Percentiles rank a stretch among this genome's conserved stretches.
phyloP scores from a whole-genome alignment of 208 protist species.

The Borovskyia barvae region DNA sequence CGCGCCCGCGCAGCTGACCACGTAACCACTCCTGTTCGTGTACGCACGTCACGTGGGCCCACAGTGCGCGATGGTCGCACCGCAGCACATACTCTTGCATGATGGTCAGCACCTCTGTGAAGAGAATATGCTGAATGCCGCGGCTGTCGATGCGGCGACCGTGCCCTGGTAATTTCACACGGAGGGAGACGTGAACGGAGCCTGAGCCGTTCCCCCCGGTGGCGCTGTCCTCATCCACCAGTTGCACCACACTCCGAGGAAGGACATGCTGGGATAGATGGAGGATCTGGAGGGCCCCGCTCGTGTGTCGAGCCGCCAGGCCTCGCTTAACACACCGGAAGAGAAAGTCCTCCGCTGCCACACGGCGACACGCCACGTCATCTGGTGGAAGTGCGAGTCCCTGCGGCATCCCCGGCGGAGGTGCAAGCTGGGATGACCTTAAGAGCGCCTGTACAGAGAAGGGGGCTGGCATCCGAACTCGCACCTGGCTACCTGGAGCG shows the following conservation, averaged over 20 bases:
- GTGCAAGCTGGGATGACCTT: not conserved
- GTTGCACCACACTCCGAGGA: constrained; percentile 71
- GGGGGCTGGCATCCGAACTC: constrained; percentile 36
- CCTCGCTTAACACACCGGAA: constrained; percentile 42
- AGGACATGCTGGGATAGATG: constrained; percentile 84
- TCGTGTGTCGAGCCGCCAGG: not conserved
- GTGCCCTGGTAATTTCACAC: constrained; percentile 89
- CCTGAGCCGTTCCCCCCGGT: not conserved
- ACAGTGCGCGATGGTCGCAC: constrained; percentile 29
- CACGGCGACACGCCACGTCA: constrained; percentile 26
- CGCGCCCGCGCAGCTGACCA: constrained; percentile 27
- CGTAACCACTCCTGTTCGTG: constrained; percentile 91
- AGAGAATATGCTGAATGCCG: constrained; percentile 47
- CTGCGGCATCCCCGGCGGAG: not conserved
- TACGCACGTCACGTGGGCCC: constrained; percentile 70
- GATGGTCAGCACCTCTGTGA: constrained; percentile 34
- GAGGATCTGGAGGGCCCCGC: constrained; percentile 73
- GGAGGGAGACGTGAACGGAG: constrained; percentile 60
- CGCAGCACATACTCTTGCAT: constrained; percentile 29
- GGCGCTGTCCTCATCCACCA: constrained; percentile 16
- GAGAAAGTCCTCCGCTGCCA: constrained; percentile 66
- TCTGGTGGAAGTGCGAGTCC: not conserved
- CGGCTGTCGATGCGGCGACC: constrained; percentile 69
- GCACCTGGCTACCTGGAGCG: constrained; percentile 66
- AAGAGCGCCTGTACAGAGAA: constrained; percentile 1